phyloP scores from a whole-genome alignment of 2,329 filamentous ascomycete species.

The Sarocladiaceae sp. region DNA sequence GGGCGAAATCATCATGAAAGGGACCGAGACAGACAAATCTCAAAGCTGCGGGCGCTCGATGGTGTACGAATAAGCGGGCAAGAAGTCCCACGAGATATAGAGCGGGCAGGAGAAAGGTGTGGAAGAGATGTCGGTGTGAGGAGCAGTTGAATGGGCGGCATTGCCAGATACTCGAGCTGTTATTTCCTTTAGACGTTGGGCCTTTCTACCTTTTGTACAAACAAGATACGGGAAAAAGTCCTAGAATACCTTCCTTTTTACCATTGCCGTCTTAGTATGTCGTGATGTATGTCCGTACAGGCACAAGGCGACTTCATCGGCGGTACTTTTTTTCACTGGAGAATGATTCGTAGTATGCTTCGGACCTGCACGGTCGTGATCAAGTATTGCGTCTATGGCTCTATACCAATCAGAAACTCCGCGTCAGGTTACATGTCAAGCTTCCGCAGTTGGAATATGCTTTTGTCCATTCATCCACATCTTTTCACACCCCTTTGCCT shows the following conservation, averaged over 20 bases:
- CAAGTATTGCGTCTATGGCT: not conserved
- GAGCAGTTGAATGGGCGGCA: slow-evolving; percentile 3
- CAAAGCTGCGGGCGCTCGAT: slow-evolving; percentile 7
- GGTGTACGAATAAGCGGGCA: slow-evolving; percentile 7
- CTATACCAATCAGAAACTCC: not conserved
- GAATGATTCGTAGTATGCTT: no score
- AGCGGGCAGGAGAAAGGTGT: not conserved
- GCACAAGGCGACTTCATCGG: no score
- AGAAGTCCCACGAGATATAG: not conserved
- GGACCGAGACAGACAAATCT: not conserved
- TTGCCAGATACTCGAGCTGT: not conserved
- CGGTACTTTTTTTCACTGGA: no score
- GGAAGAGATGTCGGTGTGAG: not conserved
- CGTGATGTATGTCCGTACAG: no score
- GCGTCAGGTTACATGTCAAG: not conserved
- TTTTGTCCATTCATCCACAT: no score
- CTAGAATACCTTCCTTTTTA: slow-evolving; percentile 8
- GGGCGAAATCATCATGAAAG: not conserved
- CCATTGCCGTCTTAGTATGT: no score
- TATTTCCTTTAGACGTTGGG: slow-evolving; percentile 11
- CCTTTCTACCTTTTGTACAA: slow-evolving; percentile 10
- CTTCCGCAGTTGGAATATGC: no score
- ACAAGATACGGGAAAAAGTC: slow-evolving; percentile 7
- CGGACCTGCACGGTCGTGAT: no score
- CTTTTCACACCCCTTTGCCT: slow-evolving; percentile 21